Percentiles rank a stretch among this genome's conserved stretches.
phyloP scores from a whole-genome alignment of 2,329 filamentous ascomycete genomes.

The Penicillium griseofulvum region DNA sequence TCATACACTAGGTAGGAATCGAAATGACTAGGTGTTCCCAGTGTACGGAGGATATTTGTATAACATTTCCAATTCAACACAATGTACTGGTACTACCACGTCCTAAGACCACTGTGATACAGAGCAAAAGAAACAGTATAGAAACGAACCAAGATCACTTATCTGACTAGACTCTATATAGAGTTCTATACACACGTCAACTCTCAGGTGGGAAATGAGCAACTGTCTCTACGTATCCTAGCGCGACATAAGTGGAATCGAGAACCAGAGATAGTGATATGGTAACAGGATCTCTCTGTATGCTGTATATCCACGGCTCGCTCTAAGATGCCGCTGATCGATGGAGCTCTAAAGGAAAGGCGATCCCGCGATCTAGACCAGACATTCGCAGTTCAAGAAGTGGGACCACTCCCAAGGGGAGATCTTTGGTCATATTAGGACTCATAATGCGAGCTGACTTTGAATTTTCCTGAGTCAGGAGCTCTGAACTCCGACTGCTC shows the following conservation, averaged over 20 bases:
- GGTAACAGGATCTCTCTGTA: background rate
- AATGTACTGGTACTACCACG: background rate
- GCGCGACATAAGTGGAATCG: background rate
- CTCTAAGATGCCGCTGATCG: background rate
- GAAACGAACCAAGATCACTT: background rate
- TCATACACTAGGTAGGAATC: background rate
- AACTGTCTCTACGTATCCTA: background rate
- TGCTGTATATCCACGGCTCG: background rate
- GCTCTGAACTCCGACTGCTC: background rate
- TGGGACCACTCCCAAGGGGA: background rate
- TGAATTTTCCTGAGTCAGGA: background rate
- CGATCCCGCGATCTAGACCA: conserved; percentile 6
- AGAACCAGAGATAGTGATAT: background rate
- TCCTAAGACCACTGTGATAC: background rate
- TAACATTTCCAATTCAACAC: background rate
- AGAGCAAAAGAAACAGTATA: background rate
- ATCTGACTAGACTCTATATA: background rate
- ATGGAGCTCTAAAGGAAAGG: background rate
- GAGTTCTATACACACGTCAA: background rate
- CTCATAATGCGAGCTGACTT: background rate
- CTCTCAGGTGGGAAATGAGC: background rate
- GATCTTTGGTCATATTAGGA: background rate
- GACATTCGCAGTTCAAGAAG: background rate
- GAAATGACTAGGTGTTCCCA: background rate
- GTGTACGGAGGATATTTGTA: background rate